Base-by-base conservation (phyloP, 2,329 filamentous ascomycete genomes). In the Tolypocladium album region DNA sequence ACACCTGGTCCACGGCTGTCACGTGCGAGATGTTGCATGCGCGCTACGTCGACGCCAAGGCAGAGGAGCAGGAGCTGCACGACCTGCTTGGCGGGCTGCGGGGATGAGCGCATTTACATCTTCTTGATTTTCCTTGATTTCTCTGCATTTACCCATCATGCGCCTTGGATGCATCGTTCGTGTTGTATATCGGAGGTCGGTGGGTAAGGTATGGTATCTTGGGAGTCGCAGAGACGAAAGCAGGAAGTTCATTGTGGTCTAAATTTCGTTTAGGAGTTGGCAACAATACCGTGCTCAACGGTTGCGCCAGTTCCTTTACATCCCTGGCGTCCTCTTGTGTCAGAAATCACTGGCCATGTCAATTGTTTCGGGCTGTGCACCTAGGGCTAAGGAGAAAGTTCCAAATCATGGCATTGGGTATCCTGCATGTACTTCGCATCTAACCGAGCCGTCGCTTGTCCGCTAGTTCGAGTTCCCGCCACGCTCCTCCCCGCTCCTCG, bases 11-110 rank as follows among this genome's bases (percentile, higher is more conserved):
- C 17, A 59, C 57, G 22, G 58, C 58, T 31, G 59, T 61, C 42
- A 57, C 61, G 20, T 60, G 61, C 59, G 61, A 61, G 55, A 60
- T 57, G 58, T 57, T 63, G 27, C 60, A 61, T 13, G 42, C 58
- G 11, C 62, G 61, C 24, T 64, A 62, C 55, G 42, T 60, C 24
- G 57, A 58, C 31, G 55, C 50, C 8, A 61, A 64, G 56, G 57
- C 57, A 9, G 63, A 64, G 22, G 64, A 65, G 47, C 61, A 62
- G 39, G 60, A 62, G 60, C 57, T 66, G 15, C 64, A 66, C 27
- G 59, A 64, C 59, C 34, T 64, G 40, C 60, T 64, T 43, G 61
- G 61, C 4, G 59, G 58, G 12, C 40, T 56, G 42, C 57, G n/a
- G 31, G 42, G 43, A 27, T 60, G 43, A 31, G 22, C 22, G 4